Evolutionary conservation across 768 basidiomycete species (phyloP), one percentile per base, ranked within the genome.

Genomic region (Zangia roseola): DNA sequence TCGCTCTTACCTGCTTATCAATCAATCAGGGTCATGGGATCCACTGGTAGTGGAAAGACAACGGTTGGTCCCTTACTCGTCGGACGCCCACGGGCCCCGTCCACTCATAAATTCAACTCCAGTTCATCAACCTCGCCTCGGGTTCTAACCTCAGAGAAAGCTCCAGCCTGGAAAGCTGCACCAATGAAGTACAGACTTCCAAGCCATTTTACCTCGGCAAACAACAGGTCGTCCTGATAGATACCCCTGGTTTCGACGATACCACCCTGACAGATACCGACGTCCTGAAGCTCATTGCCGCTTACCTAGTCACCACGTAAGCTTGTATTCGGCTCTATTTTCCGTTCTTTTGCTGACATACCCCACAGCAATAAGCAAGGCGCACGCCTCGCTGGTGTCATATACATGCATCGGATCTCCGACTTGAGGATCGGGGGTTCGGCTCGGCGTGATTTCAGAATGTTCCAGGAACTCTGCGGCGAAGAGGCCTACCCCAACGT

Each of bases 241-340:
- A 84, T 52, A 84, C 82, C 0, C 82, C 82, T 7, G 82, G 82
- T 1, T 84, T 83, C 55, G 82, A 83, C 59, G 80, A 83, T 51
- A 77, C 80, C 4, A 57, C 44, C 24, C 59, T 70, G 51, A 77
- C 73, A 30, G 80, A 82, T 52, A 72, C 74, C 1, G 78, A 78
- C 30, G 71, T 82, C 24, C 54, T 82, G 33, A 73, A 69, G 37
- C 72, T 78, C 71, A 80, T 81, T 23, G 74, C 79, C 49, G 73
- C 39, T 16, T 68, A 68, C 56, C 50, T 68, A 3, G 62, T 64
- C 52, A 52, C 63, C 33, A 68, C 65, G 67, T 68, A 60, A 8
- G 66, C 25, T n/a, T 10, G 13, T 36, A 9, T 8, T 25, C 25
- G 1, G 10, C 38, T 39, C 13, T 23, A 5, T 10, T 6, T 23